Evolutionary conservation across 2,329 filamentous ascomycete genomes (phyloP), one percentile per base, ranked within the genome.

Genomic region (Colletotrichum trifolii): DNA sequence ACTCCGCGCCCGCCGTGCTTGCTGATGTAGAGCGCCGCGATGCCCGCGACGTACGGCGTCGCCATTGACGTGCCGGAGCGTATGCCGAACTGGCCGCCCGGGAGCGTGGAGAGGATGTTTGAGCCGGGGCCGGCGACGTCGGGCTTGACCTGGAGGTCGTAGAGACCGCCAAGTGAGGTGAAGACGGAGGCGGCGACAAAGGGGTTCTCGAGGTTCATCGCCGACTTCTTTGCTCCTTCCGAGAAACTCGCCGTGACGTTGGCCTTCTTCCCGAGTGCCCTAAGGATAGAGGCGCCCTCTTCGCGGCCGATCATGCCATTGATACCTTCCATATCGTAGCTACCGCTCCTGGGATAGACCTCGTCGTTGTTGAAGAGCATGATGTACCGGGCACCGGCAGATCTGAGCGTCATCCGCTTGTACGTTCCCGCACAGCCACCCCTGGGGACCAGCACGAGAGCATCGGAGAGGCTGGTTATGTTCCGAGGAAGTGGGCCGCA

Each of bases 51-150:
- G 62, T 85, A 85, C 0, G 85, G 85, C 6, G 81, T 81, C 1
- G 85, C 81, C 85, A 88, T 87, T 1, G 83, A 86, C 0, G 86
- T 87, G 48, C 85, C 85, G 48, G 79, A 82, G 58, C 83, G 74
- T 7, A 82, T 74, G 12, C 78, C 78, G 66, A 84, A 87, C 9
- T 64, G 68, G 33, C 76, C 74, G 33, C 79, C 73, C 2, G 80
- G 77, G 48, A 79, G 81, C 2, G 84, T 86, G 47, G 82, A 85
- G 58, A 83, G 75, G 50, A 87, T 84, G 36, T 79, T 74, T 54
- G 78, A 79, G 11, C 84, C 83, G 2, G 83, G 83, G 0, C 82
- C 79, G 12, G 79, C 78, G 53, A 86, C 73, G 52, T 86, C 80
- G 5, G 84, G 83, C 68, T 84, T 85, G 56, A 85, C 74, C 35